Evolutionary conservation across 106 monocot genomes (phyloP), one percentile per base, ranked within the genome.

Genomic region (Dioscorea alata): DNA sequence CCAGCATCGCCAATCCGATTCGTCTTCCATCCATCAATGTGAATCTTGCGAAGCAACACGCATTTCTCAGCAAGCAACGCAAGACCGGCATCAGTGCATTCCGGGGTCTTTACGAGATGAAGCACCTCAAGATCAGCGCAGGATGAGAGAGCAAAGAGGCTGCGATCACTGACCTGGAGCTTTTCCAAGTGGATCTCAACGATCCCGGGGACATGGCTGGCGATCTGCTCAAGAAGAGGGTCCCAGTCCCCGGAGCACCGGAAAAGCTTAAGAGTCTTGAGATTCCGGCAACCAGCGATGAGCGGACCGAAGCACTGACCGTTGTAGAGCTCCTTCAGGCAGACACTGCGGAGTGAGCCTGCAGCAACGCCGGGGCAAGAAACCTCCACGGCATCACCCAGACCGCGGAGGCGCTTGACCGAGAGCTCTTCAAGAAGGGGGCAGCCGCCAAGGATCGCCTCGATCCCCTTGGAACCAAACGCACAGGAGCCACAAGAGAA

Each of bases 171-270:
- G 23, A 90, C 77, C 75, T 83, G 87, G 22, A 89, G 74, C 79
- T 87, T 94, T 76, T 89, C 93, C 31, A 94, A 70, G 56, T 94
- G 93, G 23, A 94, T 64, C 71, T 90, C 90, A 9, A 81, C 73
- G 13, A 94, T 63, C 15, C 68, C 69, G 0, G 76, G 61, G 2
- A 74, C 81, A 28, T 67, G 75, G 2, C 48, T 23, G 13, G 81
- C 50, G 57, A 88, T 69, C 33, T 78, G 83, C 50, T 81, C 77
- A 13, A 94, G 75, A 23, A 90, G 35, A 6, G 35, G 52, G 59
- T 90, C 86, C 93, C 93, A 90, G 50, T 94, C 86, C 12, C 93
- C 93, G 50, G 86, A 78, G 71, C 89, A 94, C 12, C 86, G 71
- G 70, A 82, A 80, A 4, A 90, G 49, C 72, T 80, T 84, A 8